phyloP scores from a whole-genome alignment of 2,329 filamentous ascomycete species.

The Cladosporium sp. region DNA sequence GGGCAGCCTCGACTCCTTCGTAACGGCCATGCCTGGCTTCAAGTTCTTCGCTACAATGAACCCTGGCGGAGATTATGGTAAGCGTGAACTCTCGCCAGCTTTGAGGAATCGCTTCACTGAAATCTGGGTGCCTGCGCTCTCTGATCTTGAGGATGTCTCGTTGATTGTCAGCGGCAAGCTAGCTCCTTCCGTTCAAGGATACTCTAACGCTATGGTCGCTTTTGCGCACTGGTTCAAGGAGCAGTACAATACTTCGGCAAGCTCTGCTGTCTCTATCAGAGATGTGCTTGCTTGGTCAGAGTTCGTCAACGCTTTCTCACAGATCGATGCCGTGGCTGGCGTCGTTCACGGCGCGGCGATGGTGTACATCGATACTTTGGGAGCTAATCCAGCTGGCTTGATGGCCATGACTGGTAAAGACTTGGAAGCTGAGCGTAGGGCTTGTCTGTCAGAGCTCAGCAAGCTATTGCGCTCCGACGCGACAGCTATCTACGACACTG shows the following conservation, averaged over 20 bases:
- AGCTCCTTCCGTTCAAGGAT: conserved; percentile 44
- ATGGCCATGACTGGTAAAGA: conserved; percentile 65
- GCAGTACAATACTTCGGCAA: conserved; percentile 67
- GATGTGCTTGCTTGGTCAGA: conserved; percentile 90
- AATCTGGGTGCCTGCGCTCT: conserved; percentile 91
- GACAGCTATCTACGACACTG: conserved; percentile 56
- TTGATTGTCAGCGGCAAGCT: conserved; percentile 82
- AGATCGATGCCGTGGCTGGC: conserved; percentile 20
- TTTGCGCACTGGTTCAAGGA: conserved; percentile 93
- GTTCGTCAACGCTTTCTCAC: conserved; percentile 62
- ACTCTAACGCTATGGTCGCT: conserved; percentile 65
- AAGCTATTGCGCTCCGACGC: conserved; percentile 53
- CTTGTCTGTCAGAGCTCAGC: conserved; percentile 64
- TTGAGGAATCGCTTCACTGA: conserved; percentile 95
- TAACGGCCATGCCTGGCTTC: conserved; percentile 71
- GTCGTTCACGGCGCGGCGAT: conserved; percentile 84
- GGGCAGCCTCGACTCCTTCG: conserved; percentile 73
- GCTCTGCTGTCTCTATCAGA: conserved; percentile 78
- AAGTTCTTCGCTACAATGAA: conserved; percentile 99
- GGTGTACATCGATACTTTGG: conserved; percentile 91
- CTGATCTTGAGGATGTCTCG: conserved; percentile 75
- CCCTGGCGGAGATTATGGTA: conserved; percentile 95
- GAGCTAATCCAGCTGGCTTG: conserved; percentile 87
- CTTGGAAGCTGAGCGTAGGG: conserved; percentile 63
- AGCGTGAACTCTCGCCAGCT: conserved; percentile 92